Evolutionary conservation across 2,329 filamentous ascomycete genomes (phyloP), one percentile per base, ranked within the genome.

Genomic region (Cercospora sp.): DNA sequence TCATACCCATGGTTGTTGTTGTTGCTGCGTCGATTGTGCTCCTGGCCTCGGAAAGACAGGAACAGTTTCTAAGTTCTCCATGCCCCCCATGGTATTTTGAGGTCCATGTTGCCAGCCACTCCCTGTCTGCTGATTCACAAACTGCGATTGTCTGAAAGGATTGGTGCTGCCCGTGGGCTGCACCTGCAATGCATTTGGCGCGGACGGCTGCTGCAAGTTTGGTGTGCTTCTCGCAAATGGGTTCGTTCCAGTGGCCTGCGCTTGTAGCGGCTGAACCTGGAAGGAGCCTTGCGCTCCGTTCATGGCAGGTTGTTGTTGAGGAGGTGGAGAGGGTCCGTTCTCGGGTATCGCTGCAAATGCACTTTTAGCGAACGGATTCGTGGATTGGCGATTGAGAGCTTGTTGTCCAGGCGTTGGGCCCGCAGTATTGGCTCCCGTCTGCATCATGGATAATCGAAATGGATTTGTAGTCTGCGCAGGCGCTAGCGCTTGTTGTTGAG

Each of bases 111-210:
- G 94, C 93, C 95, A 98, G 1, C 92, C 92, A 79, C 92, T 86
- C 0, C 94, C 94, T 0, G 93, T 96, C 70, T 89, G 85, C 75
- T 96, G 93, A 76, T 96, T 95, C 63, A 96, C 90, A 78, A 97
- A 96, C 3, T 90, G 89, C 57, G 91, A 92, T 77, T 98, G 93
- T 16, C 95, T 87, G 85, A 98, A 98, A 0, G 95, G 95, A 75
- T 99, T 99, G 2, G 94, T 97, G 75, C 88, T 93, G 8, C 93
- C 94, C 0, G 94, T 97, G 1, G 90, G 87, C 75, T 94, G 93
- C 2, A 93, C 88, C 63, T 86, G 86, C 5, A 95, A 81, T 60
- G 85, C 57, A 60, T 65, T 70, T 26, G 80, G 79, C 18, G 80
- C 77, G 13, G 81, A 75, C 30, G 75, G 74, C 59, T 80, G 77